These are phyloP conservation scores for Cyclaneusma minus DNA, from an alignment of 2,329 filamentous ascomycete genomes.

Conservation along the genomic window DNA sequence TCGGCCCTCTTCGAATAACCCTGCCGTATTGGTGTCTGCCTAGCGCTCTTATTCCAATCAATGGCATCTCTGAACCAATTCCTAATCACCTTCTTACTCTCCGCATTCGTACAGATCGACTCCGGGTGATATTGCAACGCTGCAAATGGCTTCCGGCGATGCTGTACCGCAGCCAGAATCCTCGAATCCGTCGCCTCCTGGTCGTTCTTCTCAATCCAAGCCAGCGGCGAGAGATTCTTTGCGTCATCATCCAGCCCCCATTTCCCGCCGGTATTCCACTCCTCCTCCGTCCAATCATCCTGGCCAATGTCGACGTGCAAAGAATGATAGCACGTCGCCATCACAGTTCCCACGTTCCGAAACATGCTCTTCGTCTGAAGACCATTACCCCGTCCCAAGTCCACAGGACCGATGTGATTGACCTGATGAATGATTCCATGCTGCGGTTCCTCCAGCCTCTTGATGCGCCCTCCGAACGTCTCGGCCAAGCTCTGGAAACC, in stretches of 20 bases:
- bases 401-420: conserved; percentile 29
- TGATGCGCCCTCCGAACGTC: conserved; percentile 38
- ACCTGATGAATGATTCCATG: conserved; percentile 49
- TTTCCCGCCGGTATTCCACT: conserved; percentile 8
- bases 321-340: conserved; percentile 25
- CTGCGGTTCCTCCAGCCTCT: conserved; percentile 33
- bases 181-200: conserved; percentile 14
- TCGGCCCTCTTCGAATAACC: no score
- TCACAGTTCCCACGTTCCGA: conserved; percentile 19
- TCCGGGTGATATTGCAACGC: conserved; percentile 60
- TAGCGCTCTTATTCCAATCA: conserved; percentile 24
- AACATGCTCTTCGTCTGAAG: conserved; percentile 34
- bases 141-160: conserved; percentile 45
- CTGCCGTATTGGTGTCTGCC: no score
- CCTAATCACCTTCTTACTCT: conserved; percentile 33
- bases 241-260: conserved; percentile 10
- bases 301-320: conserved; percentile 20
- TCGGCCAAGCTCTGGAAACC: conserved; percentile 54
- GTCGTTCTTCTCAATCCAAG: conserved; percentile 16
- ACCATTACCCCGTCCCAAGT: no score
- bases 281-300: conserved; percentile 6
- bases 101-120: conserved; percentile 47
- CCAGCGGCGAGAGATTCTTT: conserved; percentile 16
- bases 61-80: conserved; percentile 46
- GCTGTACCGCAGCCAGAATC: conserved; percentile 46